These are phyloP conservation scores for Boletus sp. DNA, from an alignment of 1,284 basidiomycete genomes.

Conservation along the genomic window DNA sequence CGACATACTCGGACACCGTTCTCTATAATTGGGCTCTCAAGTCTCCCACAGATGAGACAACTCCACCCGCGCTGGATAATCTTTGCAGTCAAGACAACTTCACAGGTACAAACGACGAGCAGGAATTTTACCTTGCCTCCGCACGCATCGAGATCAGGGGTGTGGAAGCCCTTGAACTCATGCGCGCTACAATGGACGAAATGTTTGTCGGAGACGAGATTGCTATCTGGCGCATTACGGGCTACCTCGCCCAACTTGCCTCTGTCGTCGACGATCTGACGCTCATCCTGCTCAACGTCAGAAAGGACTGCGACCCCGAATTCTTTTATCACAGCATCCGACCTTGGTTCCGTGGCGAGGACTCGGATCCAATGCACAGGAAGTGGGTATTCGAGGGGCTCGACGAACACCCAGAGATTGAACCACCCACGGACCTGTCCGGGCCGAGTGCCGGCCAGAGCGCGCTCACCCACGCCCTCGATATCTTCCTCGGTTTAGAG, in stretches of 20 bases:
- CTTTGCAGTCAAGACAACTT: conserved; percentile 68
- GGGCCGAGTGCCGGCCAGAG: conserved; percentile 93
- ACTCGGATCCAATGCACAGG: conserved; percentile 55
- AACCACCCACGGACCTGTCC: conserved; percentile 61
- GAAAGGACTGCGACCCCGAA: conserved; percentile 72
- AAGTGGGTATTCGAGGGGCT: conserved; percentile 85
- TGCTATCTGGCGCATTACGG: conserved; percentile 68
- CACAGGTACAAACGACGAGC: conserved; percentile 80
- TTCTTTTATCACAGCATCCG: conserved; percentile 84
- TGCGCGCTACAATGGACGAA: conserved; percentile 90
- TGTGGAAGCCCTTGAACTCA: conserved; percentile 79
- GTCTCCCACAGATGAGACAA: conserved; percentile 13
- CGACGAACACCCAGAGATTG: conserved; percentile 47
- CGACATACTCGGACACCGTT: conserved; percentile 93
- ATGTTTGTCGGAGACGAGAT: conserved; percentile 83
- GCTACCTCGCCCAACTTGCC: conserved; percentile 67
- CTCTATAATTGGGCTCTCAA: conserved; percentile 86
- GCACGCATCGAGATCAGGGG: conserved; percentile 91
- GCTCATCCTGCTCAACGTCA: conserved; percentile 58
- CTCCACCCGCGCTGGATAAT: conserved; percentile 44
- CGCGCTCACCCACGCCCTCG: conserved; percentile 83
- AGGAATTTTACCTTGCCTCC: conserved; percentile 86
- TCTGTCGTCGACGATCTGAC: conserved; percentile 65
- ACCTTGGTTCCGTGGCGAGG: conserved; percentile 90
- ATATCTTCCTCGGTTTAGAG: conserved; percentile 86